Percentiles rank a stretch among this genome's conserved stretches.
Evolutionary conservation across 2,329 filamentous ascomycete genomes (phyloP).

Genomic region (Rutstroemia sydowiana): DNA sequence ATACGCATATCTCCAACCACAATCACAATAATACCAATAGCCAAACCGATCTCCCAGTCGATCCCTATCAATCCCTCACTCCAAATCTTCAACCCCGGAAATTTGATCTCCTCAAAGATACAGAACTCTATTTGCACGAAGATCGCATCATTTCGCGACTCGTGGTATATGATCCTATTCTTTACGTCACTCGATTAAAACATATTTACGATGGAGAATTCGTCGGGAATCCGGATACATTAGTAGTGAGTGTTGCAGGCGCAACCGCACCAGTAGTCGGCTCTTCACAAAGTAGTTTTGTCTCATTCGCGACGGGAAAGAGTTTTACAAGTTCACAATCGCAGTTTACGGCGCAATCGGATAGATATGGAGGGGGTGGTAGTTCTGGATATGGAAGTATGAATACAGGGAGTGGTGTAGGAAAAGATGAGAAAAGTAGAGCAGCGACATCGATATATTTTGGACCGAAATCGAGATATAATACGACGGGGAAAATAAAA

Average conservation of each 20-base stretch:
- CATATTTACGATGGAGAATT: not conserved
- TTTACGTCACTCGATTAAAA: slow-evolving; percentile 3
- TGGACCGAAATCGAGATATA: not conserved
- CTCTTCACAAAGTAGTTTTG: too few relatives aligned
- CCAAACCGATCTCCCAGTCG: not conserved
- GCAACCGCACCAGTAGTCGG: not conserved
- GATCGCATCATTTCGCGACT: not conserved
- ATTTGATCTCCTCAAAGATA: slow-evolving; percentile 8
- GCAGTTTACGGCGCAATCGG: too few relatives aligned
- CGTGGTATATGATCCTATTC: not conserved
- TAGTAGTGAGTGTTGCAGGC: slow-evolving; percentile 5
- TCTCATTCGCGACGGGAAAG: too few relatives aligned
- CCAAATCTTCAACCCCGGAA: not conserved
- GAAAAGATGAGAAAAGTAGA: not conserved
- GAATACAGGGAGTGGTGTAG: not conserved
- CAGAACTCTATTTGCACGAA: slow-evolving; percentile 3
- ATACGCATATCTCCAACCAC: not conserved
- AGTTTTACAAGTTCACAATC: too few relatives aligned
- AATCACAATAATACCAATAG: not conserved
- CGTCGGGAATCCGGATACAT: not conserved
- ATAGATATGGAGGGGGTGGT: not conserved
- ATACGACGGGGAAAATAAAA: slow-evolving; percentile 1
- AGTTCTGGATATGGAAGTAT: not conserved
- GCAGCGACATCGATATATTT: not conserved
- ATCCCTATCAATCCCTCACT: not conserved